Conservation (phyloP, 2,329 filamentous ascomycete genomes). For the Fusarium coffeatum region DNA sequence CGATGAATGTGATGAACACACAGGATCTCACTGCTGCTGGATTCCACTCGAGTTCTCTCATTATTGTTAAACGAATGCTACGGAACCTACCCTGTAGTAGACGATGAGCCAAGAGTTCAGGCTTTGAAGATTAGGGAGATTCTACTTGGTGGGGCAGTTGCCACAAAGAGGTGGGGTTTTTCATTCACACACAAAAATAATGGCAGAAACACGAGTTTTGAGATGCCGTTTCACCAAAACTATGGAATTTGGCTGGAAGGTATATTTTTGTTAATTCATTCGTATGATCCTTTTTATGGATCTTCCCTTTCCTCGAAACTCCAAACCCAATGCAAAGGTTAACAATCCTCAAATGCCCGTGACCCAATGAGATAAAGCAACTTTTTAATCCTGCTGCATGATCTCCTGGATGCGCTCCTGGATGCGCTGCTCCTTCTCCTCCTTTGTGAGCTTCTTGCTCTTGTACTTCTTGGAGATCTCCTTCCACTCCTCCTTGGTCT, state of each 20-base stretch:
- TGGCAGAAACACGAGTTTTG: constrained; percentile 39
- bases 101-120: neutral
- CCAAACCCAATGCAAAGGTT: constrained; percentile 53
- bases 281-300: constrained; percentile 52
- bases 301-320: constrained; percentile 53
- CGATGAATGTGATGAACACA: neutral
- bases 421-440: constrained; percentile 83
- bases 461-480: constrained; percentile 92
- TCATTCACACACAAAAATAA: constrained; percentile 3
- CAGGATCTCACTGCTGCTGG: neutral
- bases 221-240: constrained; percentile 47
- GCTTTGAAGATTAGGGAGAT: neutral
- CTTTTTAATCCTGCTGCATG: constrained; percentile 62
- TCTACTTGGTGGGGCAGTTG: neutral
- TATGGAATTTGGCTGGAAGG: constrained; percentile 50
- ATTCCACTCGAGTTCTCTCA: neutral
- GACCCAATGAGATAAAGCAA: constrained; percentile 38
- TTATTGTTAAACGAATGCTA: too few species aligned
- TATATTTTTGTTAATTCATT: constrained; percentile 53
- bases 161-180: neutral
- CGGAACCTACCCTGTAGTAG: neutral
- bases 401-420: constrained; percentile 92
- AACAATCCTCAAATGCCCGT: constrained; percentile 48
- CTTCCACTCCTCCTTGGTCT: constrained; percentile 98
- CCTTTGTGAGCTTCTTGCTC: constrained; percentile 81